A percentile compares a stretch with the other conserved stretches of the same genome.
Conservation (phyloP, 2,329 filamentous ascomycete species). For the Botrytis aclada region DNA sequence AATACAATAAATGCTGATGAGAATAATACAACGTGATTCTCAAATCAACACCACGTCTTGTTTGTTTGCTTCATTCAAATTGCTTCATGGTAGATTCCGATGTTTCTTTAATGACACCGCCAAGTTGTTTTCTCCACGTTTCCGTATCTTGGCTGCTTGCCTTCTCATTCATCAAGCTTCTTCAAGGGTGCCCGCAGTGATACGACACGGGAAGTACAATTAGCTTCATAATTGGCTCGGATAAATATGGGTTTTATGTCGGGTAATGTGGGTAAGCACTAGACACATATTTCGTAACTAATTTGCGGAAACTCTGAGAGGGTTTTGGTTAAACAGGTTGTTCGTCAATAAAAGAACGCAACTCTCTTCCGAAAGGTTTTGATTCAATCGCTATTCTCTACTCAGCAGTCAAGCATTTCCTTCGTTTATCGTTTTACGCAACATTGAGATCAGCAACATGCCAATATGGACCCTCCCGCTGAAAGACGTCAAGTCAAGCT, state of each 20-base stretch:
- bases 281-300: background rate
- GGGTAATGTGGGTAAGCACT: background rate
- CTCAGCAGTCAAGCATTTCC: background rate
- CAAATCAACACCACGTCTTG: background rate
- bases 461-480: background rate
- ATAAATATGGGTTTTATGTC: background rate
- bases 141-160: slow-evolving; percentile 2
- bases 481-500: slow-evolving; percentile 15
- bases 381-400: background rate
- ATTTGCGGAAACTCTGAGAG: background rate
- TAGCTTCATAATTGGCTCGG: background rate
- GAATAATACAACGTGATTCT: background rate
- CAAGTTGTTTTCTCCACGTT: slow-evolving; percentile 9
- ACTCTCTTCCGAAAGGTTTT: background rate
- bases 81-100: background rate
- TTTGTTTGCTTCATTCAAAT: background rate
- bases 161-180: background rate
- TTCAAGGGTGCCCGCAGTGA: background rate
- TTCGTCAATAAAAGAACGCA: background rate
- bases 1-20: background rate
- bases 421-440: background rate
- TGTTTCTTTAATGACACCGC: background rate
- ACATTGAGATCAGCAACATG: background rate
- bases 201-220: background rate
- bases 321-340: background rate